A percentile compares a stretch with the other conserved stretches of the same genome.
Evolutionary conservation across 495 filamentous ascomycete species (phyloP).

Genomic region (Darksidea phi): DNA sequence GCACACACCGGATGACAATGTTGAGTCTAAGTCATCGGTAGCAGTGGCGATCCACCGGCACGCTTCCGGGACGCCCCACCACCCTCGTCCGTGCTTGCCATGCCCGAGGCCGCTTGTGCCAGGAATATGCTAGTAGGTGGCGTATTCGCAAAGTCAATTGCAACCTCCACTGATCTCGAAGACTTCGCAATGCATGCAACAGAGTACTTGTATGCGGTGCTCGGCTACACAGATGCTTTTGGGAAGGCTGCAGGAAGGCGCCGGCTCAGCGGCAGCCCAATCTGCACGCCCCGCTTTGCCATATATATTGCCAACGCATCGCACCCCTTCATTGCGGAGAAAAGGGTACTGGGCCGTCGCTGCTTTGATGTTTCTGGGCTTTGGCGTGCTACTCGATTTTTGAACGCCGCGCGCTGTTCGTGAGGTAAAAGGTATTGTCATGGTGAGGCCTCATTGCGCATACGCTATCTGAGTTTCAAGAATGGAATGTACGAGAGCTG

Average conservation of each 20-base stretch:
- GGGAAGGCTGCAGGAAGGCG: too few species aligned
- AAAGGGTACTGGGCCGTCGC: not conserved
- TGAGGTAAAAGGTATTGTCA: too few species aligned
- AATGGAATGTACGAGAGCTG: too few species aligned
- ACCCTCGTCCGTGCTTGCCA: not conserved
- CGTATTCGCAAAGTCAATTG: conserved; percentile 11
- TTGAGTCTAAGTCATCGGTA: not conserved
- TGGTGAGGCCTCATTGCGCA: too few species aligned
- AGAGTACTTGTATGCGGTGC: too few species aligned
- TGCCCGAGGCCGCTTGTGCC: not conserved
- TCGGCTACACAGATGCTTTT: too few species aligned
- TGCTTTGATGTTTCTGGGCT: not conserved
- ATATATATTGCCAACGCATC: conserved; percentile 19
- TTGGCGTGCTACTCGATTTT: too few species aligned
- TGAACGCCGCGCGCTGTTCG: too few species aligned
- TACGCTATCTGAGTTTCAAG: too few species aligned
- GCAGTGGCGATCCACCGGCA: not conserved
- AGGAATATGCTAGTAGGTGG: not conserved
- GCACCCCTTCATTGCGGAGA: not conserved
- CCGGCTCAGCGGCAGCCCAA: not conserved
- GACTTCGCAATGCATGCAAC: not conserved
- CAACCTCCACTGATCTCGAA: not conserved
- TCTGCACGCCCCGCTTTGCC: conserved; percentile 14
- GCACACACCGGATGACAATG: not conserved
- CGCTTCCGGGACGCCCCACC: conserved; percentile 1